These are phyloP conservation scores for Kwoniella sp. DNA, from an alignment of 768 basidiomycete genomes.

Conservation along the genomic window DNA sequence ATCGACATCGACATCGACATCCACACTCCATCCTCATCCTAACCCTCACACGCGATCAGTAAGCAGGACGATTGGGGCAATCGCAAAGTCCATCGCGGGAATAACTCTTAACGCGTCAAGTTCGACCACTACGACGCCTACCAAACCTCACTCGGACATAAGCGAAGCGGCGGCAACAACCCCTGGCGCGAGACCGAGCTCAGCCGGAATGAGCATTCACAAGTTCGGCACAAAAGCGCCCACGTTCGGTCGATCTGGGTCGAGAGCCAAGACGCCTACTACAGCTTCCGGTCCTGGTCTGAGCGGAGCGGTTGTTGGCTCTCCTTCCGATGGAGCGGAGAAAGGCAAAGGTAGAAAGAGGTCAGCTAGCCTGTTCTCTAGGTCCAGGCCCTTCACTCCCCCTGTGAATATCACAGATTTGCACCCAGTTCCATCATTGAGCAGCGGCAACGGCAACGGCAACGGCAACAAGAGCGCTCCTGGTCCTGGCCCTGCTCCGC, in stretches of 20 bases:
- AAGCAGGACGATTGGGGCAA: constrained; percentile 25
- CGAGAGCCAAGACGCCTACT: constrained; percentile 10
- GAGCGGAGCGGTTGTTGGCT: neutral
- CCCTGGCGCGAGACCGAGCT: constrained; percentile 1
- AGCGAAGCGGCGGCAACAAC: neutral
- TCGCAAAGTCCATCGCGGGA: constrained; percentile 25
- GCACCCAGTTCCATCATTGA: constrained; percentile 23
- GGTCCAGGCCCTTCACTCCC: constrained; percentile 35
- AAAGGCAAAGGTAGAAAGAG: constrained; percentile 19
- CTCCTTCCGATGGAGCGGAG: constrained; percentile 10
- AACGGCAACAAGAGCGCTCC: too few relatives aligned
- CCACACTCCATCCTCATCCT: neutral
- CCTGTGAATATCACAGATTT: constrained; percentile 26
- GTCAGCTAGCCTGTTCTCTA: constrained; percentile 27
- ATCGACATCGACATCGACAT: too few relatives aligned
- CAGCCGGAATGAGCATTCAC: constrained; percentile 4
- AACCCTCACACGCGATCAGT: constrained; percentile 20
- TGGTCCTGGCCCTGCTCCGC: too few relatives aligned
- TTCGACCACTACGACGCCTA: neutral
- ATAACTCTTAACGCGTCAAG: neutral
- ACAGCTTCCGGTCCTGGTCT: neutral
- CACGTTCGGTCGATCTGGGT: constrained; percentile 10
- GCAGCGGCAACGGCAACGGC: too few relatives aligned
- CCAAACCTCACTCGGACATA: neutral
- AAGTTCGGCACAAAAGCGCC: constrained; percentile 25